Evolutionary conservation across 768 basidiomycete species (phyloP), one percentile per base, ranked within the genome.

Genomic region (Fomitopsis pulvina): DNA sequence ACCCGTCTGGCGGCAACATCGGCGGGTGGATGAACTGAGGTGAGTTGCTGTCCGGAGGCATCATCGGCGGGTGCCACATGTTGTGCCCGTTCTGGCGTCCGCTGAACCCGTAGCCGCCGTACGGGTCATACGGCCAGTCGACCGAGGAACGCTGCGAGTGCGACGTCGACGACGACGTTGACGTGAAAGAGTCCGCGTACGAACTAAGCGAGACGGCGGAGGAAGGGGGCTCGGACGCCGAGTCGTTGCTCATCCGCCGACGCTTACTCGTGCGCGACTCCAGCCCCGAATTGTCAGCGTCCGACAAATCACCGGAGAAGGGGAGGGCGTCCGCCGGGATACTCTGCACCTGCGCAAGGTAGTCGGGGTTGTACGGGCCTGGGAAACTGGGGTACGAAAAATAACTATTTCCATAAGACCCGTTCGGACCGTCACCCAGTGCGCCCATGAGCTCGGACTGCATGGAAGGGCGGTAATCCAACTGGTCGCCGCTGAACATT

Each of bases 1-100:
- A 76, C 48, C 87, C 83, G 28, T 80, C 80, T 4, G 60, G 50
- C 0, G 79, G 78, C 2, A 83, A 71, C 83, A 86, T 83, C 2
- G 83, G 82, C 8, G 86, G 85, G 52, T 88, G 86, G 53, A 82
- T 73, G 34, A 80, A 62, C 18, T 75, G 71, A 1, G 78, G 78
- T 3, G 81, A 81, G 48, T 74, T 39, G 68, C 24, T 76, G 45
- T 58, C 76, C 54, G 79, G 77, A 3, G 78, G 70, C 56, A 85
- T 73, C 76, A 85, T 83, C 9, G 86, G 83, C 2, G 87, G 85
- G 65, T 90, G 87, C 85, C 86, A 88, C 58, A 85, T 83, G 7
- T 83, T 54, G 26, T 67, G 77, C 51, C 52, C 55, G 54, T 77
- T 81, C 0, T 74, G 76, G 4, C 78, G 80, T 14, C 81, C 69